Percentiles rank a stretch among this genome's conserved stretches.
Conservation (phyloP, 352 stramenopile genomes). For the Pythium dissotocum region DNA sequence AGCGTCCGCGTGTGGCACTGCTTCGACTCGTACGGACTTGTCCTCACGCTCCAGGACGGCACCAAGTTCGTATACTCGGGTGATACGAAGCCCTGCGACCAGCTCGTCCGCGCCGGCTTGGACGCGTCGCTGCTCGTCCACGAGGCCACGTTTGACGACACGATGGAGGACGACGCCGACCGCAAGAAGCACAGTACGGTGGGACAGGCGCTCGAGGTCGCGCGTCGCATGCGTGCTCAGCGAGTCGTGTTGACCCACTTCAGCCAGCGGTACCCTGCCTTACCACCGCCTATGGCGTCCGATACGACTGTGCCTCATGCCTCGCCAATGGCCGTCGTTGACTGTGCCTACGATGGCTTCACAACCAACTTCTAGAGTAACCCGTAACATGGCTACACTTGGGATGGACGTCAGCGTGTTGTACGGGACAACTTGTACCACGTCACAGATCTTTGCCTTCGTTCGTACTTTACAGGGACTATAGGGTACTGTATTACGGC, state of each 20-base stretch:
- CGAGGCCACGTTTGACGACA: slow-evolving; percentile 97
- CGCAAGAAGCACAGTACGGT: slow-evolving; percentile 95
- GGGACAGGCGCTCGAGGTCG: slow-evolving; percentile 88
- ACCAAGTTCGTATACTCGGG: slow-evolving; percentile 90
- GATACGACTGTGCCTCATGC: neutral
- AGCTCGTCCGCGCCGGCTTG: slow-evolving; percentile 53
- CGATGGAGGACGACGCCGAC: slow-evolving; percentile 91
- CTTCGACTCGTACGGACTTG: slow-evolving; percentile 74
- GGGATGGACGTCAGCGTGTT: neutral
- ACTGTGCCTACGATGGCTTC: slow-evolving; percentile 48
- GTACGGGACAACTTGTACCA: neutral
- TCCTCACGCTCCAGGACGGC: slow-evolving; percentile 48
- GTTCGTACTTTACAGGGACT: slow-evolving; percentile 11
- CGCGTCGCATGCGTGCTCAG: slow-evolving; percentile 68
- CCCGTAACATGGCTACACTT: slow-evolving; percentile 22
- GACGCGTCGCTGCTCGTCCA: slow-evolving; percentile 92
- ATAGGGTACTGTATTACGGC: slow-evolving; percentile 5
- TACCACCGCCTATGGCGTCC: slow-evolving; percentile 38
- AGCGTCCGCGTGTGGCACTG: slow-evolving; percentile 84
- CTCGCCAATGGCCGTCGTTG: slow-evolving; percentile 12
- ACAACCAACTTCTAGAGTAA: slow-evolving; percentile 5
- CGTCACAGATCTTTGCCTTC: neutral
- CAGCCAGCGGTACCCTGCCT: slow-evolving; percentile 71
- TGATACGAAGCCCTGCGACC: slow-evolving; percentile 91
- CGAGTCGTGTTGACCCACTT: slow-evolving; percentile 96